Base-by-base conservation (phyloP, 1,139 yeast species). In the Yamadazyma taylorii region DNA sequence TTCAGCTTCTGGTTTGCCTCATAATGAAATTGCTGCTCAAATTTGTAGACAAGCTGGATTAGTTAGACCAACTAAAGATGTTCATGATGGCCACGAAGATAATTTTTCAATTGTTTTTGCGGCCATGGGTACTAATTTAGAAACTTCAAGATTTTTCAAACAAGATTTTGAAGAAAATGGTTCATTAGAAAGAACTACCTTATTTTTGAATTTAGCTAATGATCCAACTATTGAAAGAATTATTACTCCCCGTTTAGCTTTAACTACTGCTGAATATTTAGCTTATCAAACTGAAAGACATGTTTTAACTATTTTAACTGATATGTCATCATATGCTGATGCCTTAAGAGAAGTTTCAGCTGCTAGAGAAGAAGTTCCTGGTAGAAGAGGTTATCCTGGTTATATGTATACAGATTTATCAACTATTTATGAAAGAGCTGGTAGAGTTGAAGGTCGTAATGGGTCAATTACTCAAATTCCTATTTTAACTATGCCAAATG, bases 381-480 rank as follows among this genome's bases (percentile, higher is more conserved):
- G 99, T 77, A 89, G 99, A 80, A 89, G 99, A 82, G 99, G 99
- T 75, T 92, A 92, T 70, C 99, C 99, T 48, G 99, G 99, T 85
- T 92, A 92, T 69, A 92, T 92, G 99, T 92, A 92, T 73, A 92
- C 99, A 36, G 98, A 92, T 83, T 87, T 92, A 75, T 86, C 97
- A 38, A 92, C 97, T 43, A 89, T 92, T 60, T 92, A 92, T 66
- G 99, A 92, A 74, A 86, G 99, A 74, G 99, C 99, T 32, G 99
- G 99, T 64, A 85, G 99, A 75, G 98, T 92, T 48, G 98, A 94
- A 72, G 99, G 99, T 50, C 85, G 98, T 73, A 92, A 94, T 60
- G 99, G 99, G 62, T 92, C 98, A 37, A 92, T 92, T 61, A 92
- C 99, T 36, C 99, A 92, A 73, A 87, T 92, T 64, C 99, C 99